Percentiles rank a stretch among this genome's conserved stretches.
Conservation (phyloP, 108 stramenopile species). For the Tribonema minus region DNA sequence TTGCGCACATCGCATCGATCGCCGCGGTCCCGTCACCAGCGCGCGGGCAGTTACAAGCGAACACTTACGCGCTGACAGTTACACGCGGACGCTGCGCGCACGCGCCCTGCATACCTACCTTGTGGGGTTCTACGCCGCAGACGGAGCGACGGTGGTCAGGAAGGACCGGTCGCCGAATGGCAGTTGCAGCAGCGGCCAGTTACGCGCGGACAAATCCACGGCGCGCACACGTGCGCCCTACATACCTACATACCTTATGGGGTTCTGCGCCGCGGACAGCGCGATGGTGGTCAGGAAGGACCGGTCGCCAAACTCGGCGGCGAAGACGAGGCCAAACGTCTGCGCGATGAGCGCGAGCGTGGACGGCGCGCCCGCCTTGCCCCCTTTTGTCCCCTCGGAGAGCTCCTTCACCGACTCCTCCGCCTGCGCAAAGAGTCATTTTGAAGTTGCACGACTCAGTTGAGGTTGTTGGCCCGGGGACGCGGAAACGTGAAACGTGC, state of each 20-base stretch:
- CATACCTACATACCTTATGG: conserved; percentile 31
- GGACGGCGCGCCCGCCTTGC: not conserved
- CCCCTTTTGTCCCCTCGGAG: not conserved
- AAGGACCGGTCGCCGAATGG: conserved; percentile 53
- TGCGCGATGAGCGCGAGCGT: conserved; percentile 39
- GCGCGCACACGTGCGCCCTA: too few relatives aligned
- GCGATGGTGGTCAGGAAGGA: conserved; percentile 56
- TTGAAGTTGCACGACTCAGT: too few relatives aligned
- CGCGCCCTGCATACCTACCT: too few relatives aligned
- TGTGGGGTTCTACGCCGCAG: conserved; percentile 48
- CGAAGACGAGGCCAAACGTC: conserved; percentile 51
- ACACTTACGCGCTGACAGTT: too few relatives aligned
- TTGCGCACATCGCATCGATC: too few relatives aligned
- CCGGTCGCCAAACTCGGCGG: conserved; percentile 55
- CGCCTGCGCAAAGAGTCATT: conserved; percentile 8
- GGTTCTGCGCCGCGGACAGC: conserved; percentile 51
- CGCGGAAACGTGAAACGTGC: too few relatives aligned
- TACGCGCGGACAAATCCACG: too few relatives aligned
- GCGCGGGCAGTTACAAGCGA: too few relatives aligned
- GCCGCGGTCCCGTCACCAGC: too few relatives aligned
- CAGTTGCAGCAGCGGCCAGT: too few relatives aligned
- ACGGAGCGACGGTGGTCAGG: conserved; percentile 48
- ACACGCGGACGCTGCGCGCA: too few relatives aligned
- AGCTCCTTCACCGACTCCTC: conserved; percentile 40
- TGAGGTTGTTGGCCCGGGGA: too few relatives aligned